Conservation (phyloP, 2,329 filamentous ascomycete genomes). For the Penicillium sp. region DNA sequence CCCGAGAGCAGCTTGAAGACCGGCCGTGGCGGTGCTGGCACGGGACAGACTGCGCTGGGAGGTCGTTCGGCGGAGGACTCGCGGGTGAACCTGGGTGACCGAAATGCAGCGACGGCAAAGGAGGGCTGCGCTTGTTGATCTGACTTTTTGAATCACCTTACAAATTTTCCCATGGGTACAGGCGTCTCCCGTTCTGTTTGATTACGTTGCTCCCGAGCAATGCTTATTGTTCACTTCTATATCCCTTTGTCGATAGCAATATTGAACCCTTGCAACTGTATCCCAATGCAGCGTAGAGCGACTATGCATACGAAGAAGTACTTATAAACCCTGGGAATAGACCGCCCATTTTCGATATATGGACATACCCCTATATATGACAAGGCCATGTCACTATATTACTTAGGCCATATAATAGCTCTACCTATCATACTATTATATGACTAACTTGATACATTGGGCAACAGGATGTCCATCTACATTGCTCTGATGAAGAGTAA, state of each 20-base stretch:
- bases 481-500: neutral
- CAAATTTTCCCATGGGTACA: constrained; percentile 23
- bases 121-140: constrained; percentile 86
- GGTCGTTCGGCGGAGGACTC: constrained; percentile 54
- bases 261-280: constrained; percentile 10
- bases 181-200: constrained; percentile 19
- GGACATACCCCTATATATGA: too few species aligned
- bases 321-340: too few species aligned
- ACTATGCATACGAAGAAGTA: too few species aligned
- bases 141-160: constrained; percentile 12
- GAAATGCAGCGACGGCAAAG: constrained; percentile 75
- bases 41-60: constrained; percentile 63
- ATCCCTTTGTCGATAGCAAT: constrained; percentile 11
- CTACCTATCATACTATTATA: too few species aligned
- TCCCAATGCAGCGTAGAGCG: neutral
- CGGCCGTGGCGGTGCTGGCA: constrained; percentile 69
- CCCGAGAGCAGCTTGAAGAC: constrained; percentile 96
- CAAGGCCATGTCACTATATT: too few species aligned
- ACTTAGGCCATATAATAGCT: too few species aligned
- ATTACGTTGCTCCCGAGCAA: constrained; percentile 4
- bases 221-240: constrained; percentile 10
- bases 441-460: too few species aligned
- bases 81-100: constrained; percentile 80
- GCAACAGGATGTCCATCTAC: neutral
- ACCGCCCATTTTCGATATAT: too few species aligned